Conservation (phyloP, 805 yeast species). For the Wickerhamiella cacticola region DNA sequence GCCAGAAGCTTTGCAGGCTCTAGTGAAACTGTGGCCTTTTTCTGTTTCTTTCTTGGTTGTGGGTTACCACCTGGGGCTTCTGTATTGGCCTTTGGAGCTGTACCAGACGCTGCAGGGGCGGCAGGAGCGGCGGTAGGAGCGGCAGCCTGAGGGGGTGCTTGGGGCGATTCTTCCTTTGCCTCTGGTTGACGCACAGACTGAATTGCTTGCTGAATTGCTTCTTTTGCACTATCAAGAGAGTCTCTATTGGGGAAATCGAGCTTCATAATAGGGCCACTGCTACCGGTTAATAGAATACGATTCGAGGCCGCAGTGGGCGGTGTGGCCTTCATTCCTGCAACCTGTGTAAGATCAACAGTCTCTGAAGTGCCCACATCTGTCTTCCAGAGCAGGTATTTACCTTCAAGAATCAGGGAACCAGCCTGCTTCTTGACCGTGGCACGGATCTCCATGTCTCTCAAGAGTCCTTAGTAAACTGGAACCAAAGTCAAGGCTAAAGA, state of each 20-base stretch:
- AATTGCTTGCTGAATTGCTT: slow-evolving; percentile 22
- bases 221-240: slow-evolving; percentile 47
- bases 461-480: no score
- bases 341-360: slow-evolving; percentile 14
- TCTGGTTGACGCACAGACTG: slow-evolving; percentile 29
- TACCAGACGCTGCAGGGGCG: slow-evolving; percentile 4
- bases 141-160: slow-evolving; percentile 8
- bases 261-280: slow-evolving; percentile 27
- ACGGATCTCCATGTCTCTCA: slow-evolving; percentile 17
- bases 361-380: slow-evolving; percentile 12
- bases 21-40: slow-evolving; percentile 30
- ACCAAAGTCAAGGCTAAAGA: no score
- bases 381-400: slow-evolving; percentile 16
- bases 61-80: slow-evolving; percentile 13
- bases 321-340: slow-evolving; percentile 27
- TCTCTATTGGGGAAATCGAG: slow-evolving; percentile 60
- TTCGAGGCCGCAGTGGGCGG: slow-evolving; percentile 27
- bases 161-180: slow-evolving; percentile 33
- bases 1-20: slow-evolving; percentile 49
- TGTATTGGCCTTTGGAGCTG: not conserved
- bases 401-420: slow-evolving; percentile 16
- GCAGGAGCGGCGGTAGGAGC: not conserved
- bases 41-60: slow-evolving; percentile 18
- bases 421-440: slow-evolving; percentile 19
- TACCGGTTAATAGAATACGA: slow-evolving; percentile 21